These are phyloP conservation scores for Knoxia roxburghii DNA, from an alignment of 257 asterid genomes.

Conservation along the genomic window DNA sequence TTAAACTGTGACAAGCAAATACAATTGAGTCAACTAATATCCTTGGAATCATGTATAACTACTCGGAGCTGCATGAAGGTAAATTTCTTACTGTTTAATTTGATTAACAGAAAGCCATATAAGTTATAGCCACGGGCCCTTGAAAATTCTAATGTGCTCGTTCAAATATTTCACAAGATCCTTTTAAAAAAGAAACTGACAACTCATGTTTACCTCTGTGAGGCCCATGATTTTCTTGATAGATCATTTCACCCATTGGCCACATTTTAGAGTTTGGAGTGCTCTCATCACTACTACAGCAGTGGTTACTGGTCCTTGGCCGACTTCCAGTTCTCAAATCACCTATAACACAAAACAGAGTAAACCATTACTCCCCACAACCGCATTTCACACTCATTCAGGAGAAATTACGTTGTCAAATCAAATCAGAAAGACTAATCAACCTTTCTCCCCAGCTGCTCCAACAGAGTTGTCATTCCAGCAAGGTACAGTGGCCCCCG, in stretches of 20 bases:
- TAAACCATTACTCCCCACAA: conserved; percentile 11
- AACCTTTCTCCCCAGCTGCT: conserved; percentile 48
- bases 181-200: not conserved
- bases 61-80: not conserved
- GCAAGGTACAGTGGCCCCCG: conserved; percentile 44
- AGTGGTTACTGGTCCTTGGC: conserved; percentile 34
- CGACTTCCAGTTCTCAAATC: conserved; percentile 41
- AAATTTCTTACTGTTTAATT: not conserved
- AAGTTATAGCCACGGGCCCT: not conserved
- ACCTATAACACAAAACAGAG: conserved; percentile 34
- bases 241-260: conserved; percentile 40
- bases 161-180: not conserved
- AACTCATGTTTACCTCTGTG: conserved; percentile 23
- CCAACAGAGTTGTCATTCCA: conserved; percentile 56
- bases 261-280: conserved; percentile 42
- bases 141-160: not conserved
- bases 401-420: not conserved
- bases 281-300: conserved; percentile 53
- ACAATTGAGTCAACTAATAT: not conserved
- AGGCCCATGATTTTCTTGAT: conserved; percentile 28
- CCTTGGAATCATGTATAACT: conserved; percentile 8
- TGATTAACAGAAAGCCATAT: not conserved
- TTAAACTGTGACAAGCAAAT: not conserved
- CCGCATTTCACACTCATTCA: conserved; percentile 6
- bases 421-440: conserved; percentile 9